A percentile compares a stretch with the other conserved stretches of the same genome.
phyloP scores from a whole-genome alignment of 2,329 filamentous ascomycete species.

The Paraphaeosphaeria minitans region DNA sequence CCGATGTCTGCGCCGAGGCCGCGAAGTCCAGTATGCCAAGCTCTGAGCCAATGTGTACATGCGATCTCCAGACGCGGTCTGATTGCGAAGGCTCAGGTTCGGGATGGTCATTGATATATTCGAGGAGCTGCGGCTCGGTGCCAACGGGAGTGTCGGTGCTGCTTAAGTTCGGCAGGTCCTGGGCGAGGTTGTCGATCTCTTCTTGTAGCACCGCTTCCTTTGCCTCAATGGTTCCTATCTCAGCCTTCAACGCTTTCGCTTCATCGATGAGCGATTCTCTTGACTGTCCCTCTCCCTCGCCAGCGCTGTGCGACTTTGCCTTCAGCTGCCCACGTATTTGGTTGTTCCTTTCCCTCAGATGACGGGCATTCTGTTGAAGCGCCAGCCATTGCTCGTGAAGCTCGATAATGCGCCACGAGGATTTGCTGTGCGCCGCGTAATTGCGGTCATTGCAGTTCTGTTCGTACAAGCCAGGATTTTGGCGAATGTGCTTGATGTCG shows the following conservation, averaged over 20 bases:
- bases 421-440: conserved; percentile 64
- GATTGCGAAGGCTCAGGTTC: conserved; percentile 39
- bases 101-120: conserved; percentile 78
- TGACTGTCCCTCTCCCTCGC: conserved; percentile 41
- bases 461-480: conserved; percentile 79
- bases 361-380: conserved; percentile 64
- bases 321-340: conserved; percentile 62
- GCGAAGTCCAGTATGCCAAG: conserved; percentile 92
- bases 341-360: conserved; percentile 70
- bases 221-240: conserved; percentile 64
- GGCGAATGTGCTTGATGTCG: conserved; percentile 88
- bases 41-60: conserved; percentile 83
- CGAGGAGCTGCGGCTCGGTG: conserved; percentile 66
- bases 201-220: conserved; percentile 63
- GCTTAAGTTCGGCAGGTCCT: conserved; percentile 85
- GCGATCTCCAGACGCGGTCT: conserved; percentile 67
- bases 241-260: conserved; percentile 67
- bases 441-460: conserved; percentile 86
- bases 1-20: conserved; percentile 77
- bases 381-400: conserved; percentile 53
- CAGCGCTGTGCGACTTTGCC: conserved; percentile 36
- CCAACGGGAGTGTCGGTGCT: conserved; percentile 76
- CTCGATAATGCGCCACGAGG: conserved; percentile 60
- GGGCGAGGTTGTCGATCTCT: conserved; percentile 76
- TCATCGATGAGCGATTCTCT: conserved; percentile 65